Evolutionary conservation across 192 early-diverging fungal species (phyloP).

Genomic region (Coemansia sp.): DNA sequence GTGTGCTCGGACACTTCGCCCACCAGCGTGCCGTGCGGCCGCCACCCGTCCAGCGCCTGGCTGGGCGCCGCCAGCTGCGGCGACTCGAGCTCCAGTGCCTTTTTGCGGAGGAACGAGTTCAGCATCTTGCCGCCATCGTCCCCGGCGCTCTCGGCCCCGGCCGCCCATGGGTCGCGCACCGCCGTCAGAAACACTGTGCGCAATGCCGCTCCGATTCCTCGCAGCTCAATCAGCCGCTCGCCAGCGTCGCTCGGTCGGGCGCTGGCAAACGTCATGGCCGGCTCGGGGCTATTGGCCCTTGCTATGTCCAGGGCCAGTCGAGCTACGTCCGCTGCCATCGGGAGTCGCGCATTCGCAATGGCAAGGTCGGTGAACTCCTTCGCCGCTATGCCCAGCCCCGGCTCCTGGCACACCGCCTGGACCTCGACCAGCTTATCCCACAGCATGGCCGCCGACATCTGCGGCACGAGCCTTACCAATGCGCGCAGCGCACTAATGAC

Average conservation of each 20-base stretch:
- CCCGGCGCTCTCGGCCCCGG: not conserved
- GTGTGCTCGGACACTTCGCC: conserved; percentile 85
- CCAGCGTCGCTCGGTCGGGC: too few species aligned
- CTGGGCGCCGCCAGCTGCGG: conserved; percentile 17
- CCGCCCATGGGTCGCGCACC: conserved; percentile 28
- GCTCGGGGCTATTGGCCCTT: not conserved
- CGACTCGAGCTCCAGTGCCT: conserved; percentile 54
- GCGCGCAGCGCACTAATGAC: conserved; percentile 85
- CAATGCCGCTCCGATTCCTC: conserved; percentile 39
- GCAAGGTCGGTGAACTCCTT: conserved; percentile 35
- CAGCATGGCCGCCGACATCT: conserved; percentile 50
- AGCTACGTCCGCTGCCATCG: conserved; percentile 23
- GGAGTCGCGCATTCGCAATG: conserved; percentile 21
- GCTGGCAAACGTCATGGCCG: not conserved
- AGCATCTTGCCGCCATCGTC: not conserved
- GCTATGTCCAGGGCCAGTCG: conserved; percentile 31
- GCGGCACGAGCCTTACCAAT: conserved; percentile 65
- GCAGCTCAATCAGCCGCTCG: conserved; percentile 18
- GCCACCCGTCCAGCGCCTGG: conserved; percentile 58
- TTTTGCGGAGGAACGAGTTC: conserved; percentile 52
- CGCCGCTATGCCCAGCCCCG: conserved; percentile 24
- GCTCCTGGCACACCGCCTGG: conserved; percentile 1
- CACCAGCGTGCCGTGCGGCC: conserved; percentile 74
- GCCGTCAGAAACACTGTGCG: conserved; percentile 47
- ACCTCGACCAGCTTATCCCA: conserved; percentile 51